Evolutionary conservation across 106 monocot species (phyloP), one percentile per base, ranked within the genome.

Genomic region (Dendrobium huoshanense): DNA sequence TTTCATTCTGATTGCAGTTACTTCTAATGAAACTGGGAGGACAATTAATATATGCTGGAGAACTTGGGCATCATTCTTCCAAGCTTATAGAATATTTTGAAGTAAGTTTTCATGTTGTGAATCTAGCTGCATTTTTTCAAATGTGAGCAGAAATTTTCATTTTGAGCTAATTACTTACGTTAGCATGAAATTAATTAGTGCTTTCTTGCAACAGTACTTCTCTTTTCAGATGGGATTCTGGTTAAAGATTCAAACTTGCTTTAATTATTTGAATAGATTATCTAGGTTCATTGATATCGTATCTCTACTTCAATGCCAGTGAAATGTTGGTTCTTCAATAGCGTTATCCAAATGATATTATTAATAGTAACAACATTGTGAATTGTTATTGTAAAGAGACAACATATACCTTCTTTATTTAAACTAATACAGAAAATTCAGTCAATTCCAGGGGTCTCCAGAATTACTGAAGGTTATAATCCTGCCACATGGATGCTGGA

Each of bases 401-500:
- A 51, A 10, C 51, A 51, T 13, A 19, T 11, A 43, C 43, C n/a
- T 44, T 43, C 10, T 75, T 7, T 25, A 22, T 44, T 77, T 51
- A 25, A 54, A 29, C 77, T 55, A 29, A 77, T 55, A 44, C 73
- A 41, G 7, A 27, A 79, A 61, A 83, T 75, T 15, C 76, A 98
- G 98, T 89, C 82, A 75, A 86, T 95, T 83, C 88, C 90, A 82
- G 88, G 94, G 7, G 79, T 98, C 78, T 82, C 88, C 7, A 98
- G 88, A 81, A 95, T 98, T 24, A 83, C 24, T 72, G 88, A 89
- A 70, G 94, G 88, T 19, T 88, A 85, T 56, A 98, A 98, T 75
- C 95, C 98, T 76, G 98, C 98, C 67, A 95, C 98, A 47, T 98
- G 98, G 98, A 92, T 98, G 92, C 84, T 98, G 77, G 92, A 98